Base-by-base conservation (phyloP, 1,284 basidiomycete species). In the Ganoderma lingzhi region DNA sequence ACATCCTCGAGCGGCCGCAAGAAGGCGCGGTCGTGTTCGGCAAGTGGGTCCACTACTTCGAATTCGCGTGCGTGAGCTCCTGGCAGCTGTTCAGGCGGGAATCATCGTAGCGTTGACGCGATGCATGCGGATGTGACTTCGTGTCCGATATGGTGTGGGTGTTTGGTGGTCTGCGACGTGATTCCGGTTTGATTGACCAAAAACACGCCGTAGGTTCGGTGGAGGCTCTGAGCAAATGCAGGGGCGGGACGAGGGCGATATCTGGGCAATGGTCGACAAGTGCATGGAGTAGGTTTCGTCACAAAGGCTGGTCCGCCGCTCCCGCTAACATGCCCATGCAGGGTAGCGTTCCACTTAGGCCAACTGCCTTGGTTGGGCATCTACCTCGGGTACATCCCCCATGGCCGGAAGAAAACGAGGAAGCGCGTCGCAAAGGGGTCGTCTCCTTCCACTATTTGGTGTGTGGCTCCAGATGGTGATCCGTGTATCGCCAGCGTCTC, bases 31-130 rank as follows among this genome's bases (percentile, higher is more conserved):
- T 83, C 19, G 80, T 89, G 71, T 69, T 91, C 30, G 76, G 82
- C 0, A 72, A 80, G 59, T 86, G 83, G 83, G 76, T 88, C 63
- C 83, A 81, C 70, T 88, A 80, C 67, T 88, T 89, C 76, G 80
- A 86, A 86, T 91, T 75, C 70, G 87, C 32, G 6, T 48, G 66
- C n/a, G n/a, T n/a, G n/a, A n/a, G n/a, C n/a, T n/a, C n/a, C n/a
- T n/a, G n/a, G n/a, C n/a, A n/a, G n/a, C n/a, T n/a, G 66, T 28
- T 53, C 6, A 35, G 35, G 3, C 6, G 35, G n/a, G n/a, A n/a
- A n/a, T 35, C 6, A 35, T 35, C 35, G 6, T 35, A 35, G 35
- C 35, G 35, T 35, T 35, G 35, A 35, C n/a, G 23, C 0, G n/a
- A 51, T 23, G 48, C 23, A 4, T 3, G 2, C 48, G 65, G 69